Evolutionary conservation across 2,329 filamentous ascomycete species (phyloP), one percentile per base, ranked within the genome.

Genomic region (Calonectria hongkongensis): DNA sequence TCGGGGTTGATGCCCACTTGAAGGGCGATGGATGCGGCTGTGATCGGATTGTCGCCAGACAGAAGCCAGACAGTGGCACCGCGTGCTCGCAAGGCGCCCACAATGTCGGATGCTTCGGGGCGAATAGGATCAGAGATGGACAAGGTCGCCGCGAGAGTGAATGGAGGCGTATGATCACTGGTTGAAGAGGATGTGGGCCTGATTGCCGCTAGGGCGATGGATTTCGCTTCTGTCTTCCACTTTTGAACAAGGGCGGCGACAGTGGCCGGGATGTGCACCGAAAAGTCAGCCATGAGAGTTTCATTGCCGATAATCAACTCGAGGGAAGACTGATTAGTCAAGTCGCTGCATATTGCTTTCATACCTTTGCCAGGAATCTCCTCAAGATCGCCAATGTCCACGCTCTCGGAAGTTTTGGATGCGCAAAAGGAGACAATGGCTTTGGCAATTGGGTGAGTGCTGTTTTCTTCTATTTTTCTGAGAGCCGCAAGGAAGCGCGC

Each of bases 11-110:
- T 98, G 28, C 94, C 94, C 21, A 98, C 88, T 79, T 91, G 90
- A 1, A 88, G 85, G 1, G 94, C 96, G 2, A 98, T 94, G 0
- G 95, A 95, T 21, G 89, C 87, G 2, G 96, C 96, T 0, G 96
- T 98, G n/a, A 87, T 92, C n/a, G 88, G 86, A 80, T 98, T 98
- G 86, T 98, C 96, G 36, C 96, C 96, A 0, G 95, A 97, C 45
- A 98, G 92, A 94, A 98, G 97, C 92, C 93, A 98, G 5, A 98
- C 94, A 39, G 92, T 90, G 56, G 94, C 92, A 21, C 93, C 92
- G n/a, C 90, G 89, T 4, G 88, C 83, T 48, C 90, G 89, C 0
- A 98, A 89, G 2, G 92, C 88, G 8, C 85, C 83, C 70, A 98
- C 89, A 21, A 96, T 91, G 10, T 86, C 80, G 1, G 85, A 83